Evolutionary conservation across 169 alveolate genomes (phyloP), one percentile per base, ranked within the genome.

Genomic region (Cryptosporidium tyzzeri): DNA sequence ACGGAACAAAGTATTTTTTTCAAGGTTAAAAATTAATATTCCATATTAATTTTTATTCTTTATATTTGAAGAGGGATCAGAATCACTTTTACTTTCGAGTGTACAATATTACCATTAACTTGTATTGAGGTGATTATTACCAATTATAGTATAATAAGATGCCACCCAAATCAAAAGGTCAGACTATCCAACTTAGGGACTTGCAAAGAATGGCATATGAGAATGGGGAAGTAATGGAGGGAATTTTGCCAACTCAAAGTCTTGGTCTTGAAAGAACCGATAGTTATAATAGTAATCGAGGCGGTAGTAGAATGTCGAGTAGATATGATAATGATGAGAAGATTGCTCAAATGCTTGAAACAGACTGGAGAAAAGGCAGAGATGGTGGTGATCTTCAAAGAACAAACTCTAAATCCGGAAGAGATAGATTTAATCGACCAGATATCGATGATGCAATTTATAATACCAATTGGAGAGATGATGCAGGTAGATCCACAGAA

Each of bases 121-220:
- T 23, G 67, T 26, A 55, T 55, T 55, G 1, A 55, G 67, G 37
- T 26, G 67, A 55, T 8, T 16, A 48, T 1, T 48, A 48, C 10
- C n/a, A 48, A 12, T 14, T 48, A 14, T 48, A 2, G 2, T 48
- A 48, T 48, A 48, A 12, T 14, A 50, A 71, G 41, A 80, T 80
- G 89, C 89, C 89, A 61, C 89, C 75, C 16, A 80, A 59, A 62
- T 80, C 75, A 29, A 80, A 65, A 62, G 89, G 89, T 44, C 89
- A 80, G 29, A 80, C 89, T 18, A 80, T 80, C 55, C 89, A 80
- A 62, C 62, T 80, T 26, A 37, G 89, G n/a, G 89, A 59, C 69
- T 45, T 80, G 51, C 89, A 80, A 31, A 59, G 89, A 62, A 62
- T 80, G 89, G 89, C 74, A 14, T 80, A 80, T 31, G 89, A 80